A percentile compares a stretch with the other conserved stretches of the same genome.
Conservation (phyloP, 1,284 basidiomycete genomes). For the Cryptococcus amylolentus region DNA sequence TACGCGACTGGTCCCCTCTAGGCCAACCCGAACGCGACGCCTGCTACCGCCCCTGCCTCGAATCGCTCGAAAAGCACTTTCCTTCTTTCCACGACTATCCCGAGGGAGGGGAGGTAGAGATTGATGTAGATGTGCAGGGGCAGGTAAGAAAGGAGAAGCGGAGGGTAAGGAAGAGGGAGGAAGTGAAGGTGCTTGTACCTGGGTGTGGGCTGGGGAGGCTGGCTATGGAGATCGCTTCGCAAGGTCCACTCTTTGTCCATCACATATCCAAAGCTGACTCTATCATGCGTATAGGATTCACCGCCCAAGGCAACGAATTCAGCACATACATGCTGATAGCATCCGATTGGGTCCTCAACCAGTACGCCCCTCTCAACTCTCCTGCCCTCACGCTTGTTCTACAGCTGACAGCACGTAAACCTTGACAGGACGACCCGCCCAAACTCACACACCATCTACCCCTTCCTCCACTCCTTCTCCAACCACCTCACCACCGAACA, state of each 20-base stretch:
- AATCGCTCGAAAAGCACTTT: constrained; percentile 67
- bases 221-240: constrained; percentile 76
- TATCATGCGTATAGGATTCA: constrained; percentile 60
- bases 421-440: constrained; percentile 62
- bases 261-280: no score
- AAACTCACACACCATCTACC: constrained; percentile 70
- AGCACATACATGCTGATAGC: constrained; percentile 87
- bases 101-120: constrained; percentile 1
- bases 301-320: constrained; percentile 88
- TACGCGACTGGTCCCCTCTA: constrained; percentile 83
- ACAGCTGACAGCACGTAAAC: not conserved
- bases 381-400: not conserved
- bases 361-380: constrained; percentile 49
- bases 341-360: constrained; percentile 76
- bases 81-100: constrained; percentile 32
- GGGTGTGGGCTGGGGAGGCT: constrained; percentile 81
- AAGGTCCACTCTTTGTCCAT: constrained; percentile 56
- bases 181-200: constrained; percentile 74
- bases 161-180: constrained; percentile 23
- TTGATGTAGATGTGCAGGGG: constrained; percentile 1
- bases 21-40: constrained; percentile 70
- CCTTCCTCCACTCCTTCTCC: constrained; percentile 85
- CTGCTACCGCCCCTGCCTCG: constrained; percentile 74
- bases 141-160: not conserved
- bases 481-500: constrained; percentile 62